These are phyloP conservation scores for Pyrus bretschneideri DNA, from an alignment of 306 rosid genomes.

Conservation along the genomic window DNA sequence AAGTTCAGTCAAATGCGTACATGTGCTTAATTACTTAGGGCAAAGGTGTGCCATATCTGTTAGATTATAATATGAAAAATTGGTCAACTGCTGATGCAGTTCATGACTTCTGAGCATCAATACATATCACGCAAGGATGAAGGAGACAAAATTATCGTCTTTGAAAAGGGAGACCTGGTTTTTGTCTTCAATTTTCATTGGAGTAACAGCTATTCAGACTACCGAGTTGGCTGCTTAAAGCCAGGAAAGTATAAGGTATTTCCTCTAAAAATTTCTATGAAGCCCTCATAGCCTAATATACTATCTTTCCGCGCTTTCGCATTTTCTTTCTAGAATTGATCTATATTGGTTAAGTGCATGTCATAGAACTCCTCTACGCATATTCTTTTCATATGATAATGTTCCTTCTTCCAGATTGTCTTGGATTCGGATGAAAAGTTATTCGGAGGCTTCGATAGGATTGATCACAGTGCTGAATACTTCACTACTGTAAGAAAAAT, in stretches of 20 bases:
- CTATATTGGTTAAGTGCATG: not conserved
- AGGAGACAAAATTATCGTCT: constrained; percentile 60
- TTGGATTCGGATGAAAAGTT: constrained; percentile 74
- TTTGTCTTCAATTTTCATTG: constrained; percentile 97
- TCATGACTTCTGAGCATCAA: constrained; percentile 87
- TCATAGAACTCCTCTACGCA: not conserved
- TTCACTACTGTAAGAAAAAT: constrained; percentile 51
- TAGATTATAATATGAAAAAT: not conserved
- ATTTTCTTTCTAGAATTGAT: not conserved
- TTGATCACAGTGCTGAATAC: constrained; percentile 59
- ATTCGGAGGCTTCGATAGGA: constrained; percentile 75
- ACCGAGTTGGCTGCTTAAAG: constrained; percentile 73
- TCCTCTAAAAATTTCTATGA: not conserved
- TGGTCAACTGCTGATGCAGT: constrained; percentile 50
- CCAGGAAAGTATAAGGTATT: constrained; percentile 90
- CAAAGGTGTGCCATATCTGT: not conserved
- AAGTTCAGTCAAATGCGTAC: constrained; percentile 27
- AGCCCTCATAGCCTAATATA: not conserved
- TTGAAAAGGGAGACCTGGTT: constrained; percentile 76
- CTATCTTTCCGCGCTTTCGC: not conserved
- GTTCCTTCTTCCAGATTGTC: constrained; percentile 46
- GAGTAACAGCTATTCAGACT: constrained; percentile 75
- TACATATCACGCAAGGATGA: constrained; percentile 78
- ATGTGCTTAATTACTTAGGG: not conserved
- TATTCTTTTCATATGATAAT: not conserved